Evolutionary conservation across 768 basidiomycete genomes (phyloP).

Genomic region (Leucocoprinus birnbaumii): DNA sequence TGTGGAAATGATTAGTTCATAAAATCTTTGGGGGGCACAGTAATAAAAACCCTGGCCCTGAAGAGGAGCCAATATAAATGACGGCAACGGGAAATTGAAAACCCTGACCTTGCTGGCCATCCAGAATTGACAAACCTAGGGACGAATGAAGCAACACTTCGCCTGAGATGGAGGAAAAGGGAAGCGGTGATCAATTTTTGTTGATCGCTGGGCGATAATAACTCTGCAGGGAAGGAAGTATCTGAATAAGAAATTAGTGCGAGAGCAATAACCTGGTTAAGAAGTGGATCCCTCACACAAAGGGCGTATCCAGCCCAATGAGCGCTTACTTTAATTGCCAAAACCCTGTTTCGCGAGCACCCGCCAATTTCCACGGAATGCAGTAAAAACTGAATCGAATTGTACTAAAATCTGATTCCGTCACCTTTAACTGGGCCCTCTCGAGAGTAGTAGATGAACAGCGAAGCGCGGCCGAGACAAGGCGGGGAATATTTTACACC

Average conservation of each 20-base stretch:
- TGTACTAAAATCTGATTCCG: neutral
- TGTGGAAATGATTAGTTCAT: neutral
- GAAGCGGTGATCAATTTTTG: constrained; percentile 1
- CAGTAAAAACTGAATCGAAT: neutral
- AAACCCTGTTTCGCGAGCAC: constrained; percentile 1
- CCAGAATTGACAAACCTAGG: neutral
- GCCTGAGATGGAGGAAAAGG: neutral
- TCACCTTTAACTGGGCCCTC: too few species aligned
- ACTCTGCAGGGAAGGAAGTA: neutral
- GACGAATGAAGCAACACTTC: neutral
- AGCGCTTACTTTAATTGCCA: constrained; percentile 3
- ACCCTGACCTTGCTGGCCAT: neutral
- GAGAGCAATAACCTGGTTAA: neutral
- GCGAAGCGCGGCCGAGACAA: too few species aligned
- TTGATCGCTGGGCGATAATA: neutral
- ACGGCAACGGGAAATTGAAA: neutral
- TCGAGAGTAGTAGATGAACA: too few species aligned
- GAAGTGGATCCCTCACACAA: neutral
- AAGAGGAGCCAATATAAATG: neutral
- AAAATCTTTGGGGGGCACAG: neutral
- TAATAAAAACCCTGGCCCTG: constrained; percentile 3
- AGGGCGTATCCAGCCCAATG: neutral
- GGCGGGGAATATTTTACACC: neutral
- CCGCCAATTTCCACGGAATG: neutral
- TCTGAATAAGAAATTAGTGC: neutral